Base-by-base conservation (phyloP, 1,284 basidiomycete species). In the Pholiota adiposa region DNA sequence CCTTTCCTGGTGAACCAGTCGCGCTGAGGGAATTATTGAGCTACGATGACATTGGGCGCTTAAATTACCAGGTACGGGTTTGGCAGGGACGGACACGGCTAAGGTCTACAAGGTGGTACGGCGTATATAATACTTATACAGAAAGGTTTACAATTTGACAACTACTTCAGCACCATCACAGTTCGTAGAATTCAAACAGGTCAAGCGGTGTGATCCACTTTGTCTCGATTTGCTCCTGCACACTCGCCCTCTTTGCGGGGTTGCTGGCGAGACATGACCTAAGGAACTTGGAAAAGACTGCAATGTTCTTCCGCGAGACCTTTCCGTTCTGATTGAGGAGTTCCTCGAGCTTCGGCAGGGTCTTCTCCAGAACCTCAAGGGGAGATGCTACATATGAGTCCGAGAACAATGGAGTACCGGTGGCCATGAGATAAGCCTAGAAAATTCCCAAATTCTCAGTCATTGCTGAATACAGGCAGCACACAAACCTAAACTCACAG, bases 401-500 rank as follows among this genome's bases (percentile, higher is more conserved):
- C 4, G 18, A 23, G 18, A 51, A 51, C 16, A 51, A 36, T 14
- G 49, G 49, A 12, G 49, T 51, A 5, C 49, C 49, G 6, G 49
- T 51, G n/a, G 34, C n/a, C 14, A 51, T 14, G 14, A 51, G 19
- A 18, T 51, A 51, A 7, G 49, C 49, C 49, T 51, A 23, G 31
- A 18, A 29, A 27, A 27, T n/a, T n/a, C n/a, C n/a, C n/a, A n/a
- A n/a, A n/a, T n/a, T n/a, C n/a, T n/a, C n/a, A n/a, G n/a, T n/a
- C n/a, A 49, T 23, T 31, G 29, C 29, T 19, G 12, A 38, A 38
- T 38, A n/a, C 14, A 4, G 36, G 14, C 6, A 16, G 4, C 36
- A 16, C 36, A 38, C 14, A n/a, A 38, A n/a, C 12, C 14, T 38
- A 38, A 48, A 40, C 54, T 56, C 33, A 56, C 54, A 16, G 54